Evolutionary conservation across 169 alveolate species (phyloP).

Genomic region (Perkinsus olseni): DNA sequence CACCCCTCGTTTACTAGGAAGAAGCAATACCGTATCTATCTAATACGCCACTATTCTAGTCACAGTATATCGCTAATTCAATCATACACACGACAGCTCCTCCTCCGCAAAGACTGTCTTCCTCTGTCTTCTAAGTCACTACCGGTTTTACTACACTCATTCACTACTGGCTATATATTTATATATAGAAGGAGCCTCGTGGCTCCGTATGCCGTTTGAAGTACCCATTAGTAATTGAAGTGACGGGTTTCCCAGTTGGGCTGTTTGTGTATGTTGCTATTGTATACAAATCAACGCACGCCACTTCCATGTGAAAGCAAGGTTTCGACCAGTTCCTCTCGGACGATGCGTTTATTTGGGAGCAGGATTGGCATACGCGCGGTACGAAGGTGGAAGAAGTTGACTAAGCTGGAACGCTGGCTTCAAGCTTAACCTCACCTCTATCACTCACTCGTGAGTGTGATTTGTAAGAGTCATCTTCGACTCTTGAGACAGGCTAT

Average conservation of each 20-base stretch:
- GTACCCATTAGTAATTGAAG: not conserved
- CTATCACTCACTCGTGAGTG: too few species aligned
- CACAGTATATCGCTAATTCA: too few species aligned
- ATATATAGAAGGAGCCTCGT: not conserved
- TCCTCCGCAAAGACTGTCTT: not conserved
- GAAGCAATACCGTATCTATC: not conserved
- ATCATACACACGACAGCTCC: not conserved
- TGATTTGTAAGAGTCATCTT: too few species aligned
- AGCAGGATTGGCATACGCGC: too few species aligned
- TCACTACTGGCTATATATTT: not conserved
- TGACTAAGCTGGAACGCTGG: too few species aligned
- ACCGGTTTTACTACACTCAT: not conserved
- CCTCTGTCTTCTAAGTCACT: not conserved
- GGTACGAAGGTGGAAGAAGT: too few species aligned
- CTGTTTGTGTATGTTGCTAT: not conserved
- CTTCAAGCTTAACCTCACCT: too few species aligned
- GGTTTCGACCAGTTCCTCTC: too few species aligned
- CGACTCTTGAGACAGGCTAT: too few species aligned
- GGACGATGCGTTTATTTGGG: too few species aligned
- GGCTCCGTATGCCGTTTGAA: not conserved
- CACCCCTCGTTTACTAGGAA: not conserved
- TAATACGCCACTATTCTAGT: not conserved
- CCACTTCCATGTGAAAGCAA: not conserved
- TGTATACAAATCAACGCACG: not conserved
- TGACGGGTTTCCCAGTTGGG: not conserved